Evolutionary conservation across 768 basidiomycete genomes (phyloP), one percentile per base, ranked within the genome.

Genomic region (Podaxis sp.): DNA sequence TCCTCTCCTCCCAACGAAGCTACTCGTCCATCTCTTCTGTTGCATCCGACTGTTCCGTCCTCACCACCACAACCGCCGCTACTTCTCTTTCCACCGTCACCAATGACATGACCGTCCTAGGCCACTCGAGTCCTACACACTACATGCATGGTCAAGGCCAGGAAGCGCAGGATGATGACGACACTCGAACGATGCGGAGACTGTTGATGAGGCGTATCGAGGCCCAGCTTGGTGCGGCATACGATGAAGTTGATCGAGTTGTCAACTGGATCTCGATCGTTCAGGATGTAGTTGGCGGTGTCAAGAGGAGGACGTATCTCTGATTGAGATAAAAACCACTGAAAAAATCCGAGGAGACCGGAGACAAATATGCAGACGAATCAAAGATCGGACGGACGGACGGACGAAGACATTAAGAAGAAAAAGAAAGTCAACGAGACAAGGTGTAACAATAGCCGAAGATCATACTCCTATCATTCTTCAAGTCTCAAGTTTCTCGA

Each of bases 201-300:
- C 71, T 92, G n/a, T 68, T 91, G 22, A 72, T 85, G 44, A 82
- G 87, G 52, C 90, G 90, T 74, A 82, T 92, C 59, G 84, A 87
- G 42, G 81, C 84, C 15, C 74, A 63, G 75, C 82, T 52, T 66
- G 83, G 57, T 15, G 84, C 83, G 5, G 84, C 86, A 2, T 81
- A 83, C 67, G 86, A 87, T 48, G 87, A 90, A 68, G 77, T 90
- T 48, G 87, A 90, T 63, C 83, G 80, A 65, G 80, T 80, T 38
- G 77, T 76, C 22, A 74, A 73, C 0, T 90, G 89, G 88, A 72
- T 90, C 19, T 78, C 80, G 52, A 83, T 90, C 56, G 82, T 90
- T 63, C 86, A 84, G 66, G 87, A 85, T 55, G 86, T 84, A 30
- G 78, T 88, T 15, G 79, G 82, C 46, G 84, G 87, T 56, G 80